Percentiles rank a stretch among this genome's conserved stretches.
These are phyloP conservation scores for Ceratobasidium theobromae DNA, from an alignment of 1,284 basidiomycete genomes.

Conservation along the genomic window DNA sequence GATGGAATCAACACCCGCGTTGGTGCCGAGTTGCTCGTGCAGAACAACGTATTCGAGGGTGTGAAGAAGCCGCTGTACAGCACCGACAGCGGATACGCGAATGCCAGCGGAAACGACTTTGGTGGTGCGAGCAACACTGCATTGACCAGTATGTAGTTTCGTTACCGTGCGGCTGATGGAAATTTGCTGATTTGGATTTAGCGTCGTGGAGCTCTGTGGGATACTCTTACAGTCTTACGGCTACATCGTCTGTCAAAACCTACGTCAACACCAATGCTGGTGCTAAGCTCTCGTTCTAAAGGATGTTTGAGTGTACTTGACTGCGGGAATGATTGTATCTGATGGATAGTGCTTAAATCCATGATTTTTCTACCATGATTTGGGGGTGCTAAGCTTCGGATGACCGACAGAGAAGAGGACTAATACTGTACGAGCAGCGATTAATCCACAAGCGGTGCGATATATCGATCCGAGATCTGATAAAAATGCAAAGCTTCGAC, in stretches of 20 bases:
- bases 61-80: constrained; percentile 9
- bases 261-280: constrained; percentile 14
- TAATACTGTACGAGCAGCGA: too few species aligned
- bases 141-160: background rate
- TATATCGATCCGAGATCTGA: too few species aligned
- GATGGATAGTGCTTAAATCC: too few species aligned
- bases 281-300: constrained; percentile 10
- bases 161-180: background rate
- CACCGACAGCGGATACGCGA: constrained; percentile 20
- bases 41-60: constrained; percentile 33
- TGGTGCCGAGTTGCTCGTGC: constrained; percentile 34
- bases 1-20: constrained; percentile 43
- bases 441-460: too few species aligned
- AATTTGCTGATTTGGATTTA: background rate
- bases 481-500: too few species aligned
- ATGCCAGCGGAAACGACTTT: background rate
- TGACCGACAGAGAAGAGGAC: too few species aligned
- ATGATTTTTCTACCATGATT: too few species aligned
- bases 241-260: background rate
- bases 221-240: constrained; percentile 9
- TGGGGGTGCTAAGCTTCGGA: too few species aligned
- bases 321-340: too few species aligned
- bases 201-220: constrained; percentile 19
- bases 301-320: background rate
- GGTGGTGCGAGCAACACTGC: constrained; percentile 10